Evolutionary conservation across 2,329 filamentous ascomycete genomes (phyloP), one percentile per base, ranked within the genome.

Genomic region (Aspergillus fischeri): DNA sequence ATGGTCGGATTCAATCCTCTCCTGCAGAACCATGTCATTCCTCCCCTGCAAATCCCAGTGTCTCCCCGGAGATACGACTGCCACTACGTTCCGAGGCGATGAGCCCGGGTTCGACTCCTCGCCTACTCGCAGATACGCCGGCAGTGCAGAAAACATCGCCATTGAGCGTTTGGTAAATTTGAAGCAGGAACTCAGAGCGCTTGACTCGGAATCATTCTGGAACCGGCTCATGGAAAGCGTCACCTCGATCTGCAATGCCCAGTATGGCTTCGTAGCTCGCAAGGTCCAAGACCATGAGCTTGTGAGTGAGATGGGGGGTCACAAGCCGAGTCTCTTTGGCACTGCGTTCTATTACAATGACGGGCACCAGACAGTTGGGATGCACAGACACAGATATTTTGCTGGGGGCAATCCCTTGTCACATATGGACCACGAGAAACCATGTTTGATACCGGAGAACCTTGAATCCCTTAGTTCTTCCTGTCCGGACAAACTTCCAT

Each of bases 351-450:
- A 89, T 68, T 83, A 86, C 73, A 84, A 86, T 65, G 82, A 86
- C 63, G 85, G 83, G 28, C 76, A 78, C 51, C 78, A 79, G 54
- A 75, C 74, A 52, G 78, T 80, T 59, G 75, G 80, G 25, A 78
- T 85, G 52, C 75, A 84, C 63, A 80, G 81, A 60, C 81, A 88
- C 73, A 83, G 84, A 61, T 88, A 87, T 70, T 81, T 85, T 63
- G 82, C 85, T 41, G 87, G 86, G 63, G 83, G 80, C 25, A 84
- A 85, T 60, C 86, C 86, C 4, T 87, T 86, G 70, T 81, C 82
- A 38, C 82, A 87, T 67, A 89, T 90, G 86, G 84, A 83, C 63
- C 83, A 89, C 68, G 86, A 89, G 74, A 88, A 89, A 69, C 83
- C 88, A 52, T 87, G 88, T 67, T 73, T 89, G 56, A 84, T 90